Conservation (phyloP, 495 filamentous ascomycete genomes). For the Aspergillus bertholletiae region DNA sequence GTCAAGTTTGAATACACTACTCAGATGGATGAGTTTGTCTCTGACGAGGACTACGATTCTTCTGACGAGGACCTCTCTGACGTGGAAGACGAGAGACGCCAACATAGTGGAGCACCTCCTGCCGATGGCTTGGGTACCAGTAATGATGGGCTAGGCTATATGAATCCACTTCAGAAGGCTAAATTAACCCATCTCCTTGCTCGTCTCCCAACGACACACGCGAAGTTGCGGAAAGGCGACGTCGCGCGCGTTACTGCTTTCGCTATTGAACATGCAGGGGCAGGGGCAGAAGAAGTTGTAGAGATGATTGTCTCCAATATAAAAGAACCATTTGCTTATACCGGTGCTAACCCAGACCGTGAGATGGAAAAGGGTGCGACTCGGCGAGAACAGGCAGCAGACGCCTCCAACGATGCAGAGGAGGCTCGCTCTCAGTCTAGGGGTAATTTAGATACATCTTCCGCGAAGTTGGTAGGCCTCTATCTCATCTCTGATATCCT, state of each 20-base stretch:
- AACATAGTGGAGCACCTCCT: slow-evolving; percentile 50
- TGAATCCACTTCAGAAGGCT: slow-evolving; percentile 81
- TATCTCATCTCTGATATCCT: slow-evolving; percentile 88
- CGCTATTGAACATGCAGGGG: slow-evolving; percentile 80
- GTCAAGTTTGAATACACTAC: slow-evolving; percentile 75
- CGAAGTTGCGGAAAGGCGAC: slow-evolving; percentile 77
- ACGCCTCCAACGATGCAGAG: slow-evolving; percentile 24
- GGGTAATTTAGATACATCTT: slow-evolving; percentile 59
- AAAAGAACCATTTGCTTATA: slow-evolving; percentile 62
- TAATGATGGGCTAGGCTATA: slow-evolving; percentile 63
- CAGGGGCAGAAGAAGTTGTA: slow-evolving; percentile 82
- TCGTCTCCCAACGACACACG: slow-evolving; percentile 72
- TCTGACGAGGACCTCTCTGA: slow-evolving; percentile 86
- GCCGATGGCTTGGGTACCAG: slow-evolving; percentile 34
- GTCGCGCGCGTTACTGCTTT: slow-evolving; percentile 84
- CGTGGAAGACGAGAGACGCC: slow-evolving; percentile 60
- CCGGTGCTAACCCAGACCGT: slow-evolving; percentile 54
- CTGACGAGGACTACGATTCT: slow-evolving; percentile 80
- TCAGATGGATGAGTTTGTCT: slow-evolving; percentile 69
- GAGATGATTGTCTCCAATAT: slow-evolving; percentile 82
- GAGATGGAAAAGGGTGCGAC: slow-evolving; percentile 35
- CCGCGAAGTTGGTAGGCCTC: slow-evolving; percentile 75
- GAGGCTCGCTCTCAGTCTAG: slow-evolving; percentile 24
- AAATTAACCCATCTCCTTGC: slow-evolving; percentile 77
- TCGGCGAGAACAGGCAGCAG: slow-evolving; percentile 37